Conservation (phyloP, 2,329 filamentous ascomycete species). For the Talaromyces sp. region DNA sequence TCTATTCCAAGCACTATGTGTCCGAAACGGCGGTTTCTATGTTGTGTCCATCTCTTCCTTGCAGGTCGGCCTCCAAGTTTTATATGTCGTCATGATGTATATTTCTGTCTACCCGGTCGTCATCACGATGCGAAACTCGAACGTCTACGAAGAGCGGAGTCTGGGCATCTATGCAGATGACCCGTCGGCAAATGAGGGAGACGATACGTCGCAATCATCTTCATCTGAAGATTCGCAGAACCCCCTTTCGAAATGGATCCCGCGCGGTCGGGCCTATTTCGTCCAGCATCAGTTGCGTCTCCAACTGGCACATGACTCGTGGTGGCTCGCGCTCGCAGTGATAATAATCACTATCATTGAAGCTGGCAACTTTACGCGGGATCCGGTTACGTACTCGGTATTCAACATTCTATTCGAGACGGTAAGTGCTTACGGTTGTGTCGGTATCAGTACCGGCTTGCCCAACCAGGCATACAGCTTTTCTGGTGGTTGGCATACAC, state of each 20-base stretch:
- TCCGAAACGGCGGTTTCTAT: slow-evolving; percentile 52
- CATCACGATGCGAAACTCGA: slow-evolving; percentile 60
- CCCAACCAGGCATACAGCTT: slow-evolving; percentile 49
- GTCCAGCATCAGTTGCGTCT: slow-evolving; percentile 54
- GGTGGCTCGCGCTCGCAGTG: slow-evolving; percentile 58
- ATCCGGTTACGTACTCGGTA: slow-evolving; percentile 44
- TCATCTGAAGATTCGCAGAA: neutral
- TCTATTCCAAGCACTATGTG: slow-evolving; percentile 58
- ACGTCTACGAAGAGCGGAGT: slow-evolving; percentile 61
- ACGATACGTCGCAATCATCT: neutral
- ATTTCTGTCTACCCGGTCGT: slow-evolving; percentile 62
- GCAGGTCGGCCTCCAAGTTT: slow-evolving; percentile 35
- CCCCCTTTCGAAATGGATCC: neutral
- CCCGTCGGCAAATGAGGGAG: neutral
- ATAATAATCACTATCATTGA: slow-evolving; percentile 58
- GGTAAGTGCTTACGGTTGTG: slow-evolving; percentile 29
- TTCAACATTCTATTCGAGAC: slow-evolving; percentile 50
- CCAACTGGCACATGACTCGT: slow-evolving; percentile 62
- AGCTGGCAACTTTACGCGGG: slow-evolving; percentile 50
- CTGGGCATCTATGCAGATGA: slow-evolving; percentile 56
- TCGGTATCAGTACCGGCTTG: slow-evolving; percentile 49
- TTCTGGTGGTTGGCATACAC: slow-evolving; percentile 44
- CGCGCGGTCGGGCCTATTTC: slow-evolving; percentile 12
- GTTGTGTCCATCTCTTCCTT: slow-evolving; percentile 51
- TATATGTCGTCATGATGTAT: slow-evolving; percentile 63